Base-by-base conservation (phyloP, 192 early-diverging fungal genomes). In the Ambispora gerdemannii region DNA sequence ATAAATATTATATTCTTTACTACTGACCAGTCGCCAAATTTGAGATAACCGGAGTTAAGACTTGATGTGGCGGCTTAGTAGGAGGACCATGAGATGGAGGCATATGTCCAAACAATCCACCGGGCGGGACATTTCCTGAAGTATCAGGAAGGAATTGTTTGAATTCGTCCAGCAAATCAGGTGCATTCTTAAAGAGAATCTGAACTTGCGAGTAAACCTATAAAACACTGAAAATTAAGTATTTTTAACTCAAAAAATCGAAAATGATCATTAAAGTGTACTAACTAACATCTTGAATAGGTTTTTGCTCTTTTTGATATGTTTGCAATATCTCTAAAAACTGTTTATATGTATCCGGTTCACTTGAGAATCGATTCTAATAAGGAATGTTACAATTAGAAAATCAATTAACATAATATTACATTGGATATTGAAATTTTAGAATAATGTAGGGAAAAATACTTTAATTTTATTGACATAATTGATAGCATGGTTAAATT, bases 381-480 rank as follows among this genome's bases (percentile, higher is more conserved):
- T 22, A 66, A 49, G 20, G 49, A 55, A 49, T 58, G 31, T 34
- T 24, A 62, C n/a, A 35, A 27, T 63, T 25, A 56, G 7, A 25
- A 62, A 62, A 63, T 35, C 47, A 34, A 36, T 50, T 61, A 19
- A 72, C 32, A 19, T 61, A 19, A 20, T 47, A 36, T 25, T 17
- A 81, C n/a, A n/a, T n/a, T n/a, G n/a, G n/a, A n/a, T n/a, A n/a
- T n/a, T n/a, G n/a, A n/a, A n/a, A n/a, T n/a, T n/a, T n/a, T n/a
- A n/a, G n/a, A n/a, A n/a, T n/a, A n/a, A n/a, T n/a, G n/a, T n/a
- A n/a, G n/a, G n/a, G n/a, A n/a, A n/a, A n/a, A n/a, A 52, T 35
- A 90, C 89, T 82, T 99, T 99, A 72, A 99, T 97, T 80, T 98
- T 98, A 80, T 98, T 98, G 10, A 99, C 97, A 75, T 98, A 99